Conservation (phyloP, 169 alveolate species). For the Cryptosporidium tyzzeri region DNA sequence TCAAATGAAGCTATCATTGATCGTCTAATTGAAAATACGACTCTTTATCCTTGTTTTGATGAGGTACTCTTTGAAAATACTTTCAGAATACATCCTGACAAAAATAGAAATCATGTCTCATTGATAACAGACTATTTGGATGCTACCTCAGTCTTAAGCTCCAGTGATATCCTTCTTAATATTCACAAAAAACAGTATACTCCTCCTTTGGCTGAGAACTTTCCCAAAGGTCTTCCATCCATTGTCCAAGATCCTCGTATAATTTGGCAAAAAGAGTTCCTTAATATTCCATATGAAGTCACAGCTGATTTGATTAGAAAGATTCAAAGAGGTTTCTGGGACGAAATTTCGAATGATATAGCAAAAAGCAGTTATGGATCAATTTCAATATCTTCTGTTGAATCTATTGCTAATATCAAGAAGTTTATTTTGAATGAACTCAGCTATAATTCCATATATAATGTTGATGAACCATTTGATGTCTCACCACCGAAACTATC, state of each 20-base stretch:
- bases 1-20: slow-evolving; percentile 9
- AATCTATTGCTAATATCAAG: slow-evolving; percentile 1
- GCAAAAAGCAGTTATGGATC: slow-evolving; percentile 62
- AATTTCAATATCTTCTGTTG: slow-evolving; percentile 11
- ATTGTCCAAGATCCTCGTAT: slow-evolving; percentile 65
- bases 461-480: slow-evolving; percentile 71
- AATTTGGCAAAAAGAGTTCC: slow-evolving; percentile 64
- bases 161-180: slow-evolving; percentile 33
- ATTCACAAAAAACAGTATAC: slow-evolving; percentile 65
- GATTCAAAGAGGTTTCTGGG: slow-evolving; percentile 66
- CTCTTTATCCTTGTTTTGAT: slow-evolving; percentile 68
- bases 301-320: slow-evolving; percentile 52
- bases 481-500: slow-evolving; percentile 48
- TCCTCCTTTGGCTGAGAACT: slow-evolving; percentile 71
- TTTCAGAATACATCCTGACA: slow-evolving; percentile 63
- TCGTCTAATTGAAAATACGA: slow-evolving; percentile 64
- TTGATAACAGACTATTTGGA: slow-evolving; percentile 32
- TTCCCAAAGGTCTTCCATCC: slow-evolving; percentile 69
- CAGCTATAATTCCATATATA: slow-evolving; percentile 30
- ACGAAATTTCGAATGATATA: slow-evolving; percentile 56
- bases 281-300: slow-evolving; percentile 45
- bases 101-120: slow-evolving; percentile 34
- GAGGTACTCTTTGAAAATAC: slow-evolving; percentile 64
- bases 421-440: slow-evolving; percentile 43
- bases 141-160: slow-evolving; percentile 58